phyloP scores from a whole-genome alignment of 1,284 basidiomycete genomes.

The Laetiporus sulphureus region DNA sequence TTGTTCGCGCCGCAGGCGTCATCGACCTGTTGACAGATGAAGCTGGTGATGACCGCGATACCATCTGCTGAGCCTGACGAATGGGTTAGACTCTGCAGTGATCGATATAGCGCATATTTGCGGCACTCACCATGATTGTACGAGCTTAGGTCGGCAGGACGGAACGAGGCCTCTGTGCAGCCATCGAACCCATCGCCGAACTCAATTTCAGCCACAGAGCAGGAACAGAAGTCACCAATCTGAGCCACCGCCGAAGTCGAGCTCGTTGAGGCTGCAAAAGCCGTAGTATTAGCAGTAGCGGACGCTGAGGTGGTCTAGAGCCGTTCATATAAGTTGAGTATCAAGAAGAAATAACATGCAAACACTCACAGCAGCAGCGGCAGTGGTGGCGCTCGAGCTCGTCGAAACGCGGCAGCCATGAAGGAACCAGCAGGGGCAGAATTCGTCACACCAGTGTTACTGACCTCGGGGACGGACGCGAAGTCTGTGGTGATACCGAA shows the following conservation, averaged over 20 bases:
- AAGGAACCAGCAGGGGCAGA: not conserved
- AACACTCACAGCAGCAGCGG: slow-evolving; percentile 14
- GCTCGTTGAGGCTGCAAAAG: slow-evolving; percentile 13
- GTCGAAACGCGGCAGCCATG: not conserved
- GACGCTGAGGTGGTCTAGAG: slow-evolving; percentile 14
- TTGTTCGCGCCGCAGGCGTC: slow-evolving; percentile 47
- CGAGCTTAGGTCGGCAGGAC: slow-evolving; percentile 33
- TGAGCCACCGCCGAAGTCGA: slow-evolving; percentile 19
- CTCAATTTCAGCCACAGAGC: slow-evolving; percentile 51
- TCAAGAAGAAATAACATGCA: too few species aligned
- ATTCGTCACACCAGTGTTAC: slow-evolving; percentile 13
- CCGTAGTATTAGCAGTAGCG: slow-evolving; percentile 9
- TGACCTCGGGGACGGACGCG: slow-evolving; percentile 19
- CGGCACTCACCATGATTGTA: slow-evolving; percentile 2
- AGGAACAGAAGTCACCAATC: slow-evolving; percentile 48
- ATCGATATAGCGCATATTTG: not conserved
- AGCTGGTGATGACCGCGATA: slow-evolving; percentile 46
- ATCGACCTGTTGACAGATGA: slow-evolving; percentile 48
- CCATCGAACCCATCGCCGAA: slow-evolving; percentile 54
- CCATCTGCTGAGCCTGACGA: slow-evolving; percentile 49
- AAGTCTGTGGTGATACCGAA: slow-evolving; percentile 40
- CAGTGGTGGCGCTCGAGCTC: slow-evolving; percentile 17
- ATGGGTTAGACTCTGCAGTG: slow-evolving; percentile 29
- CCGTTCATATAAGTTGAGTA: too few species aligned
- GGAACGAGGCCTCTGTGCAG: slow-evolving; percentile 51